Evolutionary conservation across 2,329 filamentous ascomycete genomes (phyloP).

Genomic region (Simplicillium aogashimaense): DNA sequence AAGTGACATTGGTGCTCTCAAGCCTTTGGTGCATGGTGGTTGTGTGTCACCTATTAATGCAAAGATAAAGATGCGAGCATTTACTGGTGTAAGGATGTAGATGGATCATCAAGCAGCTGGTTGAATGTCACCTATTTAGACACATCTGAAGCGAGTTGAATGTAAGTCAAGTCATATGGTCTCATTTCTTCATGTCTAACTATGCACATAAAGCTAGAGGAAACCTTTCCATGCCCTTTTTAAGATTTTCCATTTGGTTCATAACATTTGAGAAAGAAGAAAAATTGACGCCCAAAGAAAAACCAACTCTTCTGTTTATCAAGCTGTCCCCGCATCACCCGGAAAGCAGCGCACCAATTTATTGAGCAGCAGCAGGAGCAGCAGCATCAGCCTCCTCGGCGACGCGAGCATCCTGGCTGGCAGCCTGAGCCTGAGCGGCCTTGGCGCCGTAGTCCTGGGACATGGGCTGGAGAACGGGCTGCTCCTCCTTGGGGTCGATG

Average conservation of each 20-base stretch:
- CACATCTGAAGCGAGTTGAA: no score
- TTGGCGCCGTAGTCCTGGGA: constrained; percentile 99
- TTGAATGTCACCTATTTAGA: no score
- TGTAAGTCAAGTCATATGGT: not conserved
- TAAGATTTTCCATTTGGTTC: no score
- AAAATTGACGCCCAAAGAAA: not conserved
- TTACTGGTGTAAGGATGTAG: no score
- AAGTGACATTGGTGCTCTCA: no score
- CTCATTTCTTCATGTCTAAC: not conserved
- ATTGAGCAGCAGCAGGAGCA: constrained; percentile 35
- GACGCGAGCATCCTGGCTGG: constrained; percentile 49
- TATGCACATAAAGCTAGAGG: not conserved
- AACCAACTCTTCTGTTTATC: constrained; percentile 3
- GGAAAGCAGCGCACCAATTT: constrained; percentile 11
- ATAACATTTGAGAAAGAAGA: no score
- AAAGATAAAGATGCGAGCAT: no score
- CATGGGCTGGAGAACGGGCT: constrained; percentile 86
- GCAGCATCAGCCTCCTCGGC: constrained; percentile 51
- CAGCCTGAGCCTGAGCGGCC: constrained; percentile 55
- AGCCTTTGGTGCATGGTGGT: no score
- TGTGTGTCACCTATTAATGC: no score
- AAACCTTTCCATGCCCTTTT: not conserved
- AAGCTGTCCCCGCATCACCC: constrained; percentile 11
- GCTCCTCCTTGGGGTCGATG: constrained; percentile 99
- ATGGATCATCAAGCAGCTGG: no score